These are phyloP conservation scores for Aspergillus texensis DNA, from an alignment of 2,329 filamentous ascomycete genomes.

Conservation along the genomic window DNA sequence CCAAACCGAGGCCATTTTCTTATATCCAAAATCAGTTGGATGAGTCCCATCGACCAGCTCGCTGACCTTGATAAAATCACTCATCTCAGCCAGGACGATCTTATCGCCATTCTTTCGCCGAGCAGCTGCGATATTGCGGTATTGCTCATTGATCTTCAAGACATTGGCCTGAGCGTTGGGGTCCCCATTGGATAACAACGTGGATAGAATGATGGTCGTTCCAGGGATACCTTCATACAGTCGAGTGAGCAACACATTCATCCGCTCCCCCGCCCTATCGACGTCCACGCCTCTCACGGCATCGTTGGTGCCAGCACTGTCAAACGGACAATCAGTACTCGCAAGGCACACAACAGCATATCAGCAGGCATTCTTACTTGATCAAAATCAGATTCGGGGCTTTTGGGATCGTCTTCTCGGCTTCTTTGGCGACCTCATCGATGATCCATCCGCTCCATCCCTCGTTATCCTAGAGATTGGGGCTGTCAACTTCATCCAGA, in stretches of 20 bases:
- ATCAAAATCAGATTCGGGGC: constrained; percentile 31
- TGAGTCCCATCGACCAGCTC: constrained; percentile 27
- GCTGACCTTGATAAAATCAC: constrained; percentile 15
- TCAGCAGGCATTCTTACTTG: constrained; percentile 21
- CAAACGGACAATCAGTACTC: not conserved
- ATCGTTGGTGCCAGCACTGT: constrained; percentile 40
- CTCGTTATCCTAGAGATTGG: constrained; percentile 23
- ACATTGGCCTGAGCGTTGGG: not conserved
- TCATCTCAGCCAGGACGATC: constrained; percentile 31
- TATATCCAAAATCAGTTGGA: constrained; percentile 26
- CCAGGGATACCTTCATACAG: constrained; percentile 26
- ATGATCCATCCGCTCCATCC: constrained; percentile 26
- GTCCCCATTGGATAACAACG: constrained; percentile 29
- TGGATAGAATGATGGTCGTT: constrained; percentile 37
- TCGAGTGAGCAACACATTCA: constrained; percentile 29
- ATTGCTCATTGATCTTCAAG: constrained; percentile 28
- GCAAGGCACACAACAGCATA: not conserved
- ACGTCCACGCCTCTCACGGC: constrained; percentile 24
- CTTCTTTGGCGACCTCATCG: constrained; percentile 21
- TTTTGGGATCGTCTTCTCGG: constrained; percentile 15
- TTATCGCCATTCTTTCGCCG: constrained; percentile 22
- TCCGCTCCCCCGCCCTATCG: constrained; percentile 24
- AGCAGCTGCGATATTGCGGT: constrained; percentile 23
- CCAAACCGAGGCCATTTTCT: constrained; percentile 32
- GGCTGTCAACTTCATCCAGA: not conserved